Conservation (phyloP, 2,329 filamentous ascomycete species). For the Sporothrix brasiliensis region DNA sequence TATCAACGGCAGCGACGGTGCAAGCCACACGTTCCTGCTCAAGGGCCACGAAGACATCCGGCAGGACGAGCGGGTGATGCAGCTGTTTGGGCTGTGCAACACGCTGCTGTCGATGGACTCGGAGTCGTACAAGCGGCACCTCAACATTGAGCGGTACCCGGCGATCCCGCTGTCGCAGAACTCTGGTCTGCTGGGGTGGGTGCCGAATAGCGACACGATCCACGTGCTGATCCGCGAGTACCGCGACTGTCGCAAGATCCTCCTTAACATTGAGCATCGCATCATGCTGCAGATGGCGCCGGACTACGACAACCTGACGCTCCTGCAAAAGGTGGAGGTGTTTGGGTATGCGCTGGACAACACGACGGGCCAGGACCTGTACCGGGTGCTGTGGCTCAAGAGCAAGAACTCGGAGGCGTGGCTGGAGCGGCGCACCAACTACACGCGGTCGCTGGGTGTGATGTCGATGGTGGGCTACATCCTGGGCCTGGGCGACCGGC, state of each 20-base stretch:
- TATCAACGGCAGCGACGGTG: slow-evolving; percentile 85
- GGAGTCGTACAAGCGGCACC: slow-evolving; percentile 94
- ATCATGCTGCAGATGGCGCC: slow-evolving; percentile 99
- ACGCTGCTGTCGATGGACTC: slow-evolving; percentile 91
- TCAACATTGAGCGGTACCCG: slow-evolving; percentile 93
- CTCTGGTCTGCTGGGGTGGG: slow-evolving; percentile 93
- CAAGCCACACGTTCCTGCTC: slow-evolving; percentile 81
- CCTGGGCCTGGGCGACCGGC: slow-evolving; percentile 90
- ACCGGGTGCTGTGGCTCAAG: slow-evolving; percentile 97
- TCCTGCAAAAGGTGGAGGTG: slow-evolving; percentile 99
- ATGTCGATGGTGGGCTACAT: slow-evolving; percentile 99
- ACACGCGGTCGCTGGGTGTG: slow-evolving; percentile 92
- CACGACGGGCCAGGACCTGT: slow-evolving; percentile 96
- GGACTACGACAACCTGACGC: slow-evolving; percentile 95
- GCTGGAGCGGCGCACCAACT: slow-evolving; percentile 97
- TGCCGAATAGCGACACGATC: slow-evolving; percentile 94
- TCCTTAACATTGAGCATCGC: slow-evolving; percentile 98
- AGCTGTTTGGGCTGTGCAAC: slow-evolving; percentile 96
- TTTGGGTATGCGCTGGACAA: slow-evolving; percentile 99
- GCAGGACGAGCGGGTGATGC: slow-evolving; percentile 99
- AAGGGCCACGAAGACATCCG: slow-evolving; percentile 99
- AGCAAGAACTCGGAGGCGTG: slow-evolving; percentile 97
- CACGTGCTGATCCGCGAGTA: slow-evolving; percentile 98
- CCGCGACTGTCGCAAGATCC: slow-evolving; percentile 91
- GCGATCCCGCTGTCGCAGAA: slow-evolving; percentile 97